phyloP scores from a whole-genome alignment of 2,329 filamentous ascomycete genomes.

The Metarhizium guizhouense region DNA sequence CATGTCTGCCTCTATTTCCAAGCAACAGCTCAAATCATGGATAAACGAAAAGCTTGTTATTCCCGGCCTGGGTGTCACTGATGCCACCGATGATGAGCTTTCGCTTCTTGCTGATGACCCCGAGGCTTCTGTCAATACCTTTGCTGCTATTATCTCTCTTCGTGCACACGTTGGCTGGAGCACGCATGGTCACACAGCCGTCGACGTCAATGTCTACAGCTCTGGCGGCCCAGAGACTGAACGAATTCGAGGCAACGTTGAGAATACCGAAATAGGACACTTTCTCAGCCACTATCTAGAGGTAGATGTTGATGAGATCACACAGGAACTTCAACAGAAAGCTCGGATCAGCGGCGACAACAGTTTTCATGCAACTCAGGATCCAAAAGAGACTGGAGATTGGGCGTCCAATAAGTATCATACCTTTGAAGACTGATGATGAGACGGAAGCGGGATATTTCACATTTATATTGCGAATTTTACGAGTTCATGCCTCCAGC shows the following conservation, averaged over 20 bases:
- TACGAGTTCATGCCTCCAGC: not conserved
- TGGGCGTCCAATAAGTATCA: slow-evolving; percentile 1
- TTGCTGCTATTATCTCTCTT: slow-evolving; percentile 80
- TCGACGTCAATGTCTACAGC: slow-evolving; percentile 95
- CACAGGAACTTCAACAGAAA: slow-evolving; percentile 61
- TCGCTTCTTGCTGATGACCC: slow-evolving; percentile 51
- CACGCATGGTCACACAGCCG: slow-evolving; percentile 86
- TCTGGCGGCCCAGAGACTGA: slow-evolving; percentile 57
- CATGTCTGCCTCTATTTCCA: slow-evolving; percentile 19
- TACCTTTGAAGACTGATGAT: not conserved
- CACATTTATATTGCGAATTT: not conserved
- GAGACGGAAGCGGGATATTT: not conserved
- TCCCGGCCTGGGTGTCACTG: slow-evolving; percentile 65
- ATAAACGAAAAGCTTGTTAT: slow-evolving; percentile 60
- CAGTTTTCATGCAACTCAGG: not conserved
- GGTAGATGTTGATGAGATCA: slow-evolving; percentile 71
- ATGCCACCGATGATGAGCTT: slow-evolving; percentile 66
- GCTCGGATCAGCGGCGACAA: slow-evolving; percentile 12
- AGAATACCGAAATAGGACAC: slow-evolving; percentile 85
- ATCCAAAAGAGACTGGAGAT: not conserved
- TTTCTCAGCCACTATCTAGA: slow-evolving; percentile 74
- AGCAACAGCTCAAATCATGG: slow-evolving; percentile 46
- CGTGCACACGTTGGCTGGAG: slow-evolving; percentile 89
- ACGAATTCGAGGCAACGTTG: slow-evolving; percentile 72
- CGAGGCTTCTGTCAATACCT: slow-evolving; percentile 43